Base-by-base conservation (phyloP, 306 rosid species). In the Citrullus amarus region DNA sequence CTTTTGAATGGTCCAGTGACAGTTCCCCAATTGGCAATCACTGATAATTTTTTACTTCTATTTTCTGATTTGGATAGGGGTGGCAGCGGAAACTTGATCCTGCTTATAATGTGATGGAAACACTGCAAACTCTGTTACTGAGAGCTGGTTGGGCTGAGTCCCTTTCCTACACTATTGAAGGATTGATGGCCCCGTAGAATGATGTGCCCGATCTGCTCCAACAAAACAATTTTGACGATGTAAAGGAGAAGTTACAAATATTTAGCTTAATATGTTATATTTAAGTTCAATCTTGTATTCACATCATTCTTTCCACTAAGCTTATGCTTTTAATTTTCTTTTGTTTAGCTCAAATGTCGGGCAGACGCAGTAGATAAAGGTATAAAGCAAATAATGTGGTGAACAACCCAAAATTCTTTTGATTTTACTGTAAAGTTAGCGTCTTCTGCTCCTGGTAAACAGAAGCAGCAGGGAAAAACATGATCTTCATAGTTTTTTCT, bases 71-170 rank as follows among this genome's bases (percentile, higher is more conserved):
- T 46, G 56, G 56, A 20, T 69, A 95, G 99, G 99, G 99, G 69
- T 95, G 99, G 99, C 99, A 95, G 89, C 70, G 92, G 80, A 95
- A 95, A 86, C 99, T 95, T 74, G 99, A 95, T 81, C 99, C 99
- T 46, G 84, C 80, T 30, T 95, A 90, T 81, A 72, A 95, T 69
- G 99, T 92, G 89, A 95, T 95, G 99, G 82, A 88, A 43, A 95
- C 99, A 7, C 84, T 95, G 81, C 99, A 95, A 86, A 95, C 97
- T 6, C 87, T 95, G 83, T 87, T 95, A 55, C 97, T 92, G 43
- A 92, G 81, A 89, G 91, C 97, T 53, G 99, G 92, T 86, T 95
- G 99, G 99, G 99, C 97, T 2, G 87, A 92, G 84, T 88, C 93
- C 54, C 97, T 95, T 80, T 84, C 97, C 28, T 91, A 95, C 83